phyloP scores from a whole-genome alignment of 805 yeast genomes.

The Peterozyma toletana region DNA sequence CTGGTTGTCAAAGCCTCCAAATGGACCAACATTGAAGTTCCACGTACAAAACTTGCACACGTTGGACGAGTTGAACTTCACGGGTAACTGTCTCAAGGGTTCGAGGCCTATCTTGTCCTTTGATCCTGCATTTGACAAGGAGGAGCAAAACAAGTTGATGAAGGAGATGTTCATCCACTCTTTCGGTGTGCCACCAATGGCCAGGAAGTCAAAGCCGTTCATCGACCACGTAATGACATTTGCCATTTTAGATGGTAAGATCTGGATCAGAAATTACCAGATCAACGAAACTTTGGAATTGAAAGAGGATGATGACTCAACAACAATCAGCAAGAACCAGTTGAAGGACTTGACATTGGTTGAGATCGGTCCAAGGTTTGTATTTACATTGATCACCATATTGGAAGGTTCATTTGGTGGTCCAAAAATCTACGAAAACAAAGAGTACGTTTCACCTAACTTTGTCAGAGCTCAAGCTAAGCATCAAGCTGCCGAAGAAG shows the following conservation, averaged over 20 bases:
- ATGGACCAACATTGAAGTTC: conserved; percentile 94
- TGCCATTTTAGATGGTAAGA: conserved; percentile 83
- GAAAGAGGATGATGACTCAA: conserved; percentile 32
- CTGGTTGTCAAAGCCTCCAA: conserved; percentile 95
- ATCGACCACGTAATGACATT: conserved; percentile 93
- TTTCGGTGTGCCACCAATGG: conserved; percentile 93
- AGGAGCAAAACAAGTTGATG: conserved; percentile 62
- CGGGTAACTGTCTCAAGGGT: conserved; percentile 93
- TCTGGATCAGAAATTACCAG: conserved; percentile 95
- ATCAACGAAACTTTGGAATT: conserved; percentile 62
- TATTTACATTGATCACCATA: conserved; percentile 82
- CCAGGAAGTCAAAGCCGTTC: conserved; percentile 91
- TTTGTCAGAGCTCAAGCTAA: conserved; percentile 84
- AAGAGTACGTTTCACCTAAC: conserved; percentile 95
- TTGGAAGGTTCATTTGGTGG: conserved; percentile 98
- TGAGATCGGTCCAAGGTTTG: conserved; percentile 96
- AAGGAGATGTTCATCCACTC: conserved; percentile 78
- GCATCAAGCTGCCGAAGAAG: conserved; percentile 73
- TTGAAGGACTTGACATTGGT: conserved; percentile 66
- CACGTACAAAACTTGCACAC: conserved; percentile 94
- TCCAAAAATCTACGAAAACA: conserved; percentile 94
- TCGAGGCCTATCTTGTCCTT: conserved; percentile 91
- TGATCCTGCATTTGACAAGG: conserved; percentile 69
- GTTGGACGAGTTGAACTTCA: conserved; percentile 90
- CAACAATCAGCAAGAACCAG: conserved; percentile 15